phyloP scores from a whole-genome alignment of 305 asterid genomes.

The Fraxinus velutina region DNA sequence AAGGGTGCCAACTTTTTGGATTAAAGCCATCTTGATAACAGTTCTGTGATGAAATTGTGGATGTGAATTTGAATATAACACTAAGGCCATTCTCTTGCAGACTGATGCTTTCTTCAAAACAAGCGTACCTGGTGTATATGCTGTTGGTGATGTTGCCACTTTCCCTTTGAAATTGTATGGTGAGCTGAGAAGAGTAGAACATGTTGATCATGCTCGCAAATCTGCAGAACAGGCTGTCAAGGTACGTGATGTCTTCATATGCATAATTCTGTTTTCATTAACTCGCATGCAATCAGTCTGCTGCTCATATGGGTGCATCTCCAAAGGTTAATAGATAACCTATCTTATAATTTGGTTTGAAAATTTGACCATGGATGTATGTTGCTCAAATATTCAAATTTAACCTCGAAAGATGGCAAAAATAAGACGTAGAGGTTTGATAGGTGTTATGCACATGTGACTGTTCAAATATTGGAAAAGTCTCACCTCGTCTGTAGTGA shows the following conservation, averaged over 20 bases:
- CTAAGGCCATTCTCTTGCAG: constrained; percentile 44
- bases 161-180: constrained; percentile 87
- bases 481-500: neutral
- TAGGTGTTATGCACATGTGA: neutral
- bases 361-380: neutral
- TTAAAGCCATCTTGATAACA: neutral
- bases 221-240: constrained; percentile 99
- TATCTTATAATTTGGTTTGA: neutral
- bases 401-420: neutral
- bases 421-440: neutral
- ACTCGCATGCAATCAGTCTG: neutral
- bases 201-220: constrained; percentile 93
- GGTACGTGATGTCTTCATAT: constrained; percentile 39
- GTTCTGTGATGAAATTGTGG: neutral
- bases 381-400: neutral
- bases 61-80: neutral
- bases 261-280: neutral
- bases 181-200: constrained; percentile 88
- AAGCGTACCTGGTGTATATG: constrained; percentile 72
- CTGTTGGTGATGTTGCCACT: constrained; percentile 96
- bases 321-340: neutral
- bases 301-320: neutral
- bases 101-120: constrained; percentile 86
- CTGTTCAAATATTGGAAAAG: neutral
- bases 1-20: neutral